Conservation (phyloP, 768 basidiomycete species). For the Lentinula sp. region DNA sequence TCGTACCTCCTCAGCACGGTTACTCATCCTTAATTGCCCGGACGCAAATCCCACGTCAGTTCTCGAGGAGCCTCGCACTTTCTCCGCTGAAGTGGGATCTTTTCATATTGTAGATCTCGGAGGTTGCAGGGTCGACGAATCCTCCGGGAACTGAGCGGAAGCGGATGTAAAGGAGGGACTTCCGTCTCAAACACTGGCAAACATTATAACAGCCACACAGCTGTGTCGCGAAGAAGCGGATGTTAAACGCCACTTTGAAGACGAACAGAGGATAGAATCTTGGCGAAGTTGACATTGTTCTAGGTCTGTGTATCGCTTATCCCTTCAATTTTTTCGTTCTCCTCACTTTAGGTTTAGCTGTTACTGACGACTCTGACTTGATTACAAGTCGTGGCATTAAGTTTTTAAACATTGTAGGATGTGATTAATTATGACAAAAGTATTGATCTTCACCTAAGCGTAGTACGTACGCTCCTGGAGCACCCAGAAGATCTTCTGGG, state of each 20-base stretch:
- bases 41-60: conserved; percentile 1
- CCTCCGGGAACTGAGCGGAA: conserved; percentile 1
- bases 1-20: background rate
- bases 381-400: background rate
- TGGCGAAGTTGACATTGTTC: background rate
- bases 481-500: too few relatives aligned
- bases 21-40: background rate
- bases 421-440: too few relatives aligned
- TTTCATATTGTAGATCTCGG: conserved; percentile 1
- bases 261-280: background rate
- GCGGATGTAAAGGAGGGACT: background rate
- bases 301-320: background rate
- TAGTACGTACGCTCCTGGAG: too few relatives aligned
- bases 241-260: background rate
- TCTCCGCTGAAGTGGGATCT: background rate
- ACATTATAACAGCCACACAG: background rate
- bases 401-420: too few relatives aligned
- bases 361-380: background rate
- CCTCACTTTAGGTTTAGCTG: too few relatives aligned
- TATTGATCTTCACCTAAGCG: too few relatives aligned
- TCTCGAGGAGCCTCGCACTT: conserved; percentile 7
- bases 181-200: conserved; percentile 1
- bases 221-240: background rate
- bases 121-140: background rate
- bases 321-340: background rate